Percentiles rank a stretch among this genome's conserved stretches.
Conservation (phyloP, 805 yeast species). For the Candida sonorensis region DNA sequence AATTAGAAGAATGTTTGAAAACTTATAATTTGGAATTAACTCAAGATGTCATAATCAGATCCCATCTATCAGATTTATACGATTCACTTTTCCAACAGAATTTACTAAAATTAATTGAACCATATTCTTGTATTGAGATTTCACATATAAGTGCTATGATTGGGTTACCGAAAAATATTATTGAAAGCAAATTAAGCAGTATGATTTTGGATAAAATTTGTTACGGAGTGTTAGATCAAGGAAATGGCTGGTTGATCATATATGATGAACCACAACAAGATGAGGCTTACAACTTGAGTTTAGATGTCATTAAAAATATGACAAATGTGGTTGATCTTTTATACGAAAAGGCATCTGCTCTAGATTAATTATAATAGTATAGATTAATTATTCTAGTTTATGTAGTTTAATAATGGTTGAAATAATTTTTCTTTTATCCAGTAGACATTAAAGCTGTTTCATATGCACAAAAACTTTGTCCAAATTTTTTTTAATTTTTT, state of each 20-base stretch:
- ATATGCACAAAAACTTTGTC: no score
- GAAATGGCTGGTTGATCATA: conserved; percentile 93
- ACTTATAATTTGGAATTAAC: conserved; percentile 69
- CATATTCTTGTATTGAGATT: conserved; percentile 93
- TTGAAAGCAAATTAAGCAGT: conserved; percentile 91
- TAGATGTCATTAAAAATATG: conserved; percentile 82
- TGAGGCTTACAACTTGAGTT: conserved; percentile 79
- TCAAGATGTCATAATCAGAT: conserved; percentile 79
- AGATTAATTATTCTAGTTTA: no score
- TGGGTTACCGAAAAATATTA: conserved; percentile 79
- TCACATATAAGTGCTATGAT: conserved; percentile 81
- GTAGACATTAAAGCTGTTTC: no score
- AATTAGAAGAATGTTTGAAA: conserved; percentile 78
- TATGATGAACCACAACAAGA: conserved; percentile 87
- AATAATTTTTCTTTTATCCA: no score
- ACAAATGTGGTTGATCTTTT: conserved; percentile 82
- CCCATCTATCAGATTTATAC: conserved; percentile 88
- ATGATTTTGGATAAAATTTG: conserved; percentile 96
- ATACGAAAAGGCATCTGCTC: conserved; percentile 86
- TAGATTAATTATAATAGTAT: conserved; percentile 47
- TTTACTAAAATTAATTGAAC: conserved; percentile 89
- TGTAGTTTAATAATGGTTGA: no score
- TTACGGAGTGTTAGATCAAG: conserved; percentile 95
- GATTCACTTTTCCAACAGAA: conserved; percentile 92
- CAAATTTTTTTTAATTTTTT: no score